Evolutionary conservation across 768 basidiomycete species (phyloP).

Genomic region (Trametes meyenii): DNA sequence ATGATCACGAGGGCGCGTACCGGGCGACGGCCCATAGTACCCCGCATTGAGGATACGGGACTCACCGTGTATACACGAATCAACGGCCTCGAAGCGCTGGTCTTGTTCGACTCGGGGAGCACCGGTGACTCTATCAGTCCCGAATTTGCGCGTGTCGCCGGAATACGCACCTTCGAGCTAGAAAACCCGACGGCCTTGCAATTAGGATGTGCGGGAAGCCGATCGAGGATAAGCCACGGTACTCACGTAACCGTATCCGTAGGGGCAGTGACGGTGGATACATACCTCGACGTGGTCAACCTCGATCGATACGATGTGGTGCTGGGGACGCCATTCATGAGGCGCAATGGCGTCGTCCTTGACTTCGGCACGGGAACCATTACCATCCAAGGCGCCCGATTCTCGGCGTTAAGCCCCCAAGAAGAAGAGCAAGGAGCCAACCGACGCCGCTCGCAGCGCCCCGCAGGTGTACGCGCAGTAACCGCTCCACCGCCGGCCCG

Average conservation of each 20-base stretch:
- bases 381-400: not conserved
- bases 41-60: no score
- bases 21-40: no score
- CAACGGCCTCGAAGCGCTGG: not conserved
- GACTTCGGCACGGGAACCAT: not conserved
- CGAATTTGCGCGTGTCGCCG: not conserved
- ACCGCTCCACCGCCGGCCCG: no score
- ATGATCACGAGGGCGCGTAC: no score
- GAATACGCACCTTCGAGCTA: not conserved
- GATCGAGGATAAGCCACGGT: not conserved
- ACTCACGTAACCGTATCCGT: not conserved
- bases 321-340: slow-evolving; percentile 32
- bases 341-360: slow-evolving; percentile 10
- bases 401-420: not conserved
- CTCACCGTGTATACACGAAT: no score
- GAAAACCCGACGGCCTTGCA: not conserved
- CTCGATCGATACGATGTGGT: slow-evolving; percentile 36
- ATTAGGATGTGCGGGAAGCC: not conserved
- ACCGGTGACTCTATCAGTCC: not conserved
- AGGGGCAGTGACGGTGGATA: not conserved
- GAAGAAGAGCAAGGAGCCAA: no score
- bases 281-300: slow-evolving; percentile 9
- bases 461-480: no score
- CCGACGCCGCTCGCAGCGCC: no score
- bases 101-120: not conserved